A percentile compares a stretch with the other conserved stretches of the same genome.
phyloP scores from a whole-genome alignment of 345 rosid species.

The Moricandia moricandioides region DNA sequence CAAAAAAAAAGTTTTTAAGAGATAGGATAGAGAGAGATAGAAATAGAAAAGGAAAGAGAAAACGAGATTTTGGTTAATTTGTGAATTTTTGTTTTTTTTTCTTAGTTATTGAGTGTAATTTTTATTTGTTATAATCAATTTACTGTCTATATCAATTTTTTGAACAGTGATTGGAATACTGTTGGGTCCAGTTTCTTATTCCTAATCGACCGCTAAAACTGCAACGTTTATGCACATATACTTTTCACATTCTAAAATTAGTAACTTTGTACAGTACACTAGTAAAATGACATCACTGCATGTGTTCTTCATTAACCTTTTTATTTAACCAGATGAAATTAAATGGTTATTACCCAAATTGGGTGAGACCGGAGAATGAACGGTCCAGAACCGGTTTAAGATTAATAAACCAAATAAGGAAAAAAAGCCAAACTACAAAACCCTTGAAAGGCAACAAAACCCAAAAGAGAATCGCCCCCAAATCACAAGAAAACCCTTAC shows the following conservation, averaged over 20 bases:
- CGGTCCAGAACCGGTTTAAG: constrained; percentile 12
- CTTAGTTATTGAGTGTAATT: too few species aligned
- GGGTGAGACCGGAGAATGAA: constrained; percentile 6
- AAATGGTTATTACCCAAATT: neutral
- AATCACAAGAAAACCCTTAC: constrained; percentile 24
- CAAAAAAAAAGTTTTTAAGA: too few species aligned
- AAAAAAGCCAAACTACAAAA: constrained; percentile 18
- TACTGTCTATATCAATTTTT: too few species aligned
- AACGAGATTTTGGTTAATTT: too few species aligned
- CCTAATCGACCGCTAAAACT: too few species aligned
- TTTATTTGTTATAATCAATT: too few species aligned
- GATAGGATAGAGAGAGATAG: too few species aligned
- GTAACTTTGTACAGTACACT: neutral
- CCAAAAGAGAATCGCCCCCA: constrained; percentile 22
- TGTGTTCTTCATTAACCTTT: neutral
- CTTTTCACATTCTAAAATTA: neutral
- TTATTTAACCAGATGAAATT: neutral
- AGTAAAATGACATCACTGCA: neutral
- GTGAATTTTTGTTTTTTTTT: too few species aligned
- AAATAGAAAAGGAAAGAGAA: too few species aligned
- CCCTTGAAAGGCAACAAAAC: constrained; percentile 25
- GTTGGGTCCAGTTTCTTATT: too few species aligned
- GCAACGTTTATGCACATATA: neutral
- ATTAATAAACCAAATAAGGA: neutral
- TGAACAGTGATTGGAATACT: too few species aligned